Percentiles rank a stretch among this genome's conserved stretches.
Conservation (phyloP, 805 yeast genomes). For the Candida ortonii region DNA sequence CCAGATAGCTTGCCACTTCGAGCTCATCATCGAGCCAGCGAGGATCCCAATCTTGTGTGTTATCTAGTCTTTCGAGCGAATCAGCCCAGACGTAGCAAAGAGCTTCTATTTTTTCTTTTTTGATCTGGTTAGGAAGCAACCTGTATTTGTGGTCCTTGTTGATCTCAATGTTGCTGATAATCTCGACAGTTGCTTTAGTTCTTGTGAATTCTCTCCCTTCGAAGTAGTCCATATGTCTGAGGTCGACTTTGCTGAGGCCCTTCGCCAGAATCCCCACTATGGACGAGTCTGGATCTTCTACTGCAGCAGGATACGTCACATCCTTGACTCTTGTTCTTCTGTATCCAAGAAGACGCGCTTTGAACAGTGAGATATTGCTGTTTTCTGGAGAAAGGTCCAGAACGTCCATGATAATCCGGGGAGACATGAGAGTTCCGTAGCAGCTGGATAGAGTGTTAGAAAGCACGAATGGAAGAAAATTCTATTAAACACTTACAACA, state of each 20-base stretch:
- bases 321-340: slow-evolving; percentile 12
- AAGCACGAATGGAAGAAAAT: too few relatives aligned
- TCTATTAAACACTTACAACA: slow-evolving; percentile 15
- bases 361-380: slow-evolving; percentile 6
- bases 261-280: slow-evolving; percentile 13
- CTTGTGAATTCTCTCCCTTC: slow-evolving; percentile 18
- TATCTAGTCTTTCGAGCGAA: slow-evolving; percentile 8
- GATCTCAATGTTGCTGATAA: background rate
- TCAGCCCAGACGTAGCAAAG: slow-evolving; percentile 14
- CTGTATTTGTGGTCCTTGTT: background rate
- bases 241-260: slow-evolving; percentile 12
- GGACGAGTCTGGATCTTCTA: slow-evolving; percentile 1
- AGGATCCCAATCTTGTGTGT: slow-evolving; percentile 2
- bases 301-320: slow-evolving; percentile 19
- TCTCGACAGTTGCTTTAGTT: slow-evolving; percentile 6
- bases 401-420: slow-evolving; percentile 13
- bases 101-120: background rate
- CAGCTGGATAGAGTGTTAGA: too few relatives aligned
- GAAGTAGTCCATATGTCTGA: slow-evolving; percentile 20
- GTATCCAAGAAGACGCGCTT: slow-evolving; percentile 14
- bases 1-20: background rate
- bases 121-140: background rate
- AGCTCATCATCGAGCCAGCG: background rate
- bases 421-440: slow-evolving; percentile 18
- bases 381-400: slow-evolving; percentile 9